These are phyloP conservation scores for Suillus weaverae DNA, from an alignment of 768 basidiomycete species.

Conservation along the genomic window DNA sequence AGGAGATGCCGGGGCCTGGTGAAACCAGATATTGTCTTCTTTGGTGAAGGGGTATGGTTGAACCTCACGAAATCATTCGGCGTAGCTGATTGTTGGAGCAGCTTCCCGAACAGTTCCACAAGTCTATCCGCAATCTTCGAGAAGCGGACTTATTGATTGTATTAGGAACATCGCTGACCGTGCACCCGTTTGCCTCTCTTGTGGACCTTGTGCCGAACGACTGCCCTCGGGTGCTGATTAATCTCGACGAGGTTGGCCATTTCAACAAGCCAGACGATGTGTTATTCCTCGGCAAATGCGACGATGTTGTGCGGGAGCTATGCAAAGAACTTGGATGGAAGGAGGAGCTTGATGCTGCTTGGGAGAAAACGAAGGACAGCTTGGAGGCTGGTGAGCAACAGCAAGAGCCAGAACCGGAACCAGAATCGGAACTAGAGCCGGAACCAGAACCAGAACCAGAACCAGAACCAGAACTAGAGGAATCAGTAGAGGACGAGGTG, in stretches of 20 bases:
- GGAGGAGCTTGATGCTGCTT: constrained; percentile 54
- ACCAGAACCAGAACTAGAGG: constrained; percentile 8
- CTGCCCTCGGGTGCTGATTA: constrained; percentile 87
- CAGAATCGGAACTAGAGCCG: constrained; percentile 8
- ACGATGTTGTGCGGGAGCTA: constrained; percentile 61
- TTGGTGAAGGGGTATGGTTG: constrained; percentile 71
- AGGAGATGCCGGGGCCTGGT: constrained; percentile 65
- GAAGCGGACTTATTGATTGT: constrained; percentile 87
- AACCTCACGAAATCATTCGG: background rate
- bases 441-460: too few relatives aligned
- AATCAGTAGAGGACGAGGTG: constrained; percentile 22
- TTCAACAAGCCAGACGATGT: constrained; percentile 61
- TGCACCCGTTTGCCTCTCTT: constrained; percentile 85
- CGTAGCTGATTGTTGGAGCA: constrained; percentile 26
- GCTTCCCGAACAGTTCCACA: constrained; percentile 75
- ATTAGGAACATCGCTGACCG: constrained; percentile 87
- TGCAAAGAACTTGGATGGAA: constrained; percentile 75
- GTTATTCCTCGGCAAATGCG: constrained; percentile 68
- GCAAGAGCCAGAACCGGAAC: too few relatives aligned
- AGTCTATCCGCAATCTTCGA: constrained; percentile 49
- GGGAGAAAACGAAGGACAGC: constrained; percentile 50
- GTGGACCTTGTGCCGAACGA: constrained; percentile 49
- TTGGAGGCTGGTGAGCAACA: constrained; percentile 21
- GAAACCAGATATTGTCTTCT: constrained; percentile 96
- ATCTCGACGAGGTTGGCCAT: constrained; percentile 78